Conservation (phyloP, 306 rosid species). For the Glycyrrhiza uralensis region DNA sequence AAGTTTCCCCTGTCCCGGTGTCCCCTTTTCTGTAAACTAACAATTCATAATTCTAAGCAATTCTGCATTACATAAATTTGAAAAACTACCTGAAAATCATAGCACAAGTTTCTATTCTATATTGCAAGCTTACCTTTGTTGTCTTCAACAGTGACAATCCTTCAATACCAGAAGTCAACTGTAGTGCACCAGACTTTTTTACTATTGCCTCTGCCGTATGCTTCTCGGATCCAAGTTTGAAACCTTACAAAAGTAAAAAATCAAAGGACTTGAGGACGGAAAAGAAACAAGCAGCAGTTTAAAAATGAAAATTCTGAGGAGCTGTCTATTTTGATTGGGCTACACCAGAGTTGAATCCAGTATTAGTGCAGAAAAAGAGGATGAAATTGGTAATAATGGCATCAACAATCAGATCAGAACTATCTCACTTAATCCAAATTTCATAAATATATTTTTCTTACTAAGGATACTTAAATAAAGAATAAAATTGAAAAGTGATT, state of each 20-base stretch:
- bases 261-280: not conserved
- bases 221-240: slow-evolving; percentile 93
- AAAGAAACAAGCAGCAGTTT: slow-evolving; percentile 17
- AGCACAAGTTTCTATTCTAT: not conserved
- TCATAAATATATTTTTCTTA: not conserved
- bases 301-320: not conserved
- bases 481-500: not conserved
- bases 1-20: too few species aligned
- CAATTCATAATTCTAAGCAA: not conserved
- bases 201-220: slow-evolving; percentile 70
- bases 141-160: slow-evolving; percentile 80
- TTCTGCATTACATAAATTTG: not conserved
- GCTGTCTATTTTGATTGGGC: not conserved
- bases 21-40: too few species aligned
- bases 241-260: slow-evolving; percentile 53
- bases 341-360: not conserved
- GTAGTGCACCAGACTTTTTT: slow-evolving; percentile 62
- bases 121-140: slow-evolving; percentile 56
- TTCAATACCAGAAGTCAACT: slow-evolving; percentile 80
- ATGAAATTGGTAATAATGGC: not conserved
- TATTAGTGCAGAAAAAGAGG: not conserved
- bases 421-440: not conserved
- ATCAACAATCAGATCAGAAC: not conserved
- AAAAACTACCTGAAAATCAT: not conserved
- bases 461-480: not conserved